Percentiles rank a stretch among this genome's conserved stretches.
These are phyloP conservation scores for Fraxinus baroniana DNA, from an alignment of 305 asterid species.

Conservation along the genomic window DNA sequence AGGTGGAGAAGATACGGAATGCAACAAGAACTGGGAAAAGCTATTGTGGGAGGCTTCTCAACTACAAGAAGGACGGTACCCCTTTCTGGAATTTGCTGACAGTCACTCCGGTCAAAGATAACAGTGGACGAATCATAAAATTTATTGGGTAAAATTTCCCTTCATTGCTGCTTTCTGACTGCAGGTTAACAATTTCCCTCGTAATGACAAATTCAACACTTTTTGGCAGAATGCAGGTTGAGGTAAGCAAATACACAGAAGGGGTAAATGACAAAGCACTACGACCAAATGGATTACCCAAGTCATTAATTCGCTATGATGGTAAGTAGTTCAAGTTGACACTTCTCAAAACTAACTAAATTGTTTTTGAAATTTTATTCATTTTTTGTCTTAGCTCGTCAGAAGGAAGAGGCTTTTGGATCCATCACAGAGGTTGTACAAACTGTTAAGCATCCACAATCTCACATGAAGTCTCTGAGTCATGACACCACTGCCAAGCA, in stretches of 20 bases:
- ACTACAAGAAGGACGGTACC: conserved; percentile 94
- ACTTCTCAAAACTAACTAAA: conserved; percentile 20
- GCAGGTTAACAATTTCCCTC: background rate
- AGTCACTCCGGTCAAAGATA: conserved; percentile 85
- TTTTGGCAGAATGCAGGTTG: conserved; percentile 94
- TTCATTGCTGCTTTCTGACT: background rate
- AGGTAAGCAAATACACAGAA: conserved; percentile 98
- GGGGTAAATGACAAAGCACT: conserved; percentile 74
- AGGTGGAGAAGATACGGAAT: conserved; percentile 74
- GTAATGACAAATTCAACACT: conserved; percentile 5
- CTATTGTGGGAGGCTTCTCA: conserved; percentile 95
- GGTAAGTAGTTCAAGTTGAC: conserved; percentile 38
- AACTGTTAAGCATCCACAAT: conserved; percentile 73
- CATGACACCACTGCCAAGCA: conserved; percentile 36
- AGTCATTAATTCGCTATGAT: conserved; percentile 93
- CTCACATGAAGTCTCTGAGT: conserved; percentile 51
- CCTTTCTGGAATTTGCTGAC: conserved; percentile 97
- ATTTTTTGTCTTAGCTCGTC: conserved; percentile 70
- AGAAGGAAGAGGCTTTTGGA: conserved; percentile 85
- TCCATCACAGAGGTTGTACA: conserved; percentile 88
- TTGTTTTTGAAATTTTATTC: conserved; percentile 26
- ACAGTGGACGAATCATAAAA: conserved; percentile 70
- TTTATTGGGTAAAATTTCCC: conserved; percentile 74
- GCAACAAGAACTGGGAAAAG: conserved; percentile 72
- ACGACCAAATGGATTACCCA: conserved; percentile 92